Conservation (phyloP, 805 yeast genomes). For the Sporopachydermia lactativora region DNA sequence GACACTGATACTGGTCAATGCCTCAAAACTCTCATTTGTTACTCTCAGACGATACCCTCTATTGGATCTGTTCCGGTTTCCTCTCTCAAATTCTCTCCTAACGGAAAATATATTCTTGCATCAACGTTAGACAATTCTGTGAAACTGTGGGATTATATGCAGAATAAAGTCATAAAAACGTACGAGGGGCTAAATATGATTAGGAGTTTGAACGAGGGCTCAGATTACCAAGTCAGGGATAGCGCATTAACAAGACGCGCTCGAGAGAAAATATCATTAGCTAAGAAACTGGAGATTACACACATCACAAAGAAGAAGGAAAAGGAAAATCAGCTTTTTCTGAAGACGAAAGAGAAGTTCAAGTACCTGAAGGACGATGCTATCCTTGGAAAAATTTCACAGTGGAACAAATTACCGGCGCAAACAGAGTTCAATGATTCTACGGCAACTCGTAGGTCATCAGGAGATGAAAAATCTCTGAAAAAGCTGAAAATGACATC, state of each 20-base stretch:
- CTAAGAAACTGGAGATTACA: neutral
- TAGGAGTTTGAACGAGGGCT: conserved; percentile 1
- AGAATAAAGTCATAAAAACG: conserved; percentile 68
- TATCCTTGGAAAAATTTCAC: neutral
- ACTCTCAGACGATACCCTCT: conserved; percentile 47
- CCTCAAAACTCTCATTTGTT: conserved; percentile 75
- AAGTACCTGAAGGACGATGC: conserved; percentile 12
- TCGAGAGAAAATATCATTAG: neutral
- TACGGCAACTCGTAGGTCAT: neutral
- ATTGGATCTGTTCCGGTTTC: conserved; percentile 54
- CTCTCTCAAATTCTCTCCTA: conserved; percentile 59
- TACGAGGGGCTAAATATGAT: conserved; percentile 23
- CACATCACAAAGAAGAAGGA: neutral
- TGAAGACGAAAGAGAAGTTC: neutral
- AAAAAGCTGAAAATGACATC: neutral
- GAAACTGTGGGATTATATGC: conserved; percentile 78
- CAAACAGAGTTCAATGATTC: neutral
- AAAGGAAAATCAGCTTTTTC: neutral
- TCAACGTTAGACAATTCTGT: conserved; percentile 70
- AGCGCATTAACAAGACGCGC: conserved; percentile 2
- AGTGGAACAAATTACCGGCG: neutral
- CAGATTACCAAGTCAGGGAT: neutral
- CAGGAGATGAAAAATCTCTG: neutral
- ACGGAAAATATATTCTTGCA: conserved; percentile 65
- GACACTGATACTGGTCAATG: conserved; percentile 87